Conservation (phyloP, 495 filamentous ascomycete species). For the Daldinia loculata region DNA sequence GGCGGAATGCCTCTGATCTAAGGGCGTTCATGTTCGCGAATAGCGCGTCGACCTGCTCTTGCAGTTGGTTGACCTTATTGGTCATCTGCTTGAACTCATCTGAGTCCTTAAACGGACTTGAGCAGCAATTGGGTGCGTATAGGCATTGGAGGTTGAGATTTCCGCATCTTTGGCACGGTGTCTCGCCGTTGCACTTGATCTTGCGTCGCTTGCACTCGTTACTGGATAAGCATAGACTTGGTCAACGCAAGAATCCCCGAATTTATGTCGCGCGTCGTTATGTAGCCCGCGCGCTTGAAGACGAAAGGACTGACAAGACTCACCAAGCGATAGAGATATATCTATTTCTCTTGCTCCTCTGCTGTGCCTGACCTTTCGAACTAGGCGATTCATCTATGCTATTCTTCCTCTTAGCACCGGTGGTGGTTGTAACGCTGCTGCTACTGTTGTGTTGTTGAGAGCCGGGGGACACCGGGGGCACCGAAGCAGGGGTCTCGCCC, state of each 20-base stretch:
- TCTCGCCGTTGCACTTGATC: conserved; percentile 91
- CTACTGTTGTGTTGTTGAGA: conserved; percentile 42
- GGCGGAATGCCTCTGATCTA: conserved; percentile 56
- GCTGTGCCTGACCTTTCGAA: conserved; percentile 52
- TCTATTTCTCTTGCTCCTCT: conserved; percentile 69
- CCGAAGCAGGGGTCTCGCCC: conserved; percentile 33
- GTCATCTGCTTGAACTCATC: conserved; percentile 86
- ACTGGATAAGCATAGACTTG: conserved; percentile 48
- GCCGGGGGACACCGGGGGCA: conserved; percentile 41
- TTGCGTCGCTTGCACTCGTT: conserved; percentile 91
- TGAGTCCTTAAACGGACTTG: conserved; percentile 81
- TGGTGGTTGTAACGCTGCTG: conserved; percentile 9
- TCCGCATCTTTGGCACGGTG: conserved; percentile 84
- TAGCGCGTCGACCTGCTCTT: conserved; percentile 83
- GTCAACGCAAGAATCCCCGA: conserved; percentile 7
- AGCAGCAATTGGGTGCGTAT: conserved; percentile 91
- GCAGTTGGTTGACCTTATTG: conserved; percentile 74
- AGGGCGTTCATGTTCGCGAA: conserved; percentile 74
- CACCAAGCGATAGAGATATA: conserved; percentile 96
- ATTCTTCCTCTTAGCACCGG: conserved; percentile 55
- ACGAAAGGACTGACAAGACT: conserved; percentile 37
- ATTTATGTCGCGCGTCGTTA: conserved; percentile 4
- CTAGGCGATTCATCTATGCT: conserved; percentile 47
- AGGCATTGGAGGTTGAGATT: conserved; percentile 81
- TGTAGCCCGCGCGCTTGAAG: conserved; percentile 1